Conservation (phyloP, 1,139 yeast species). For the Debaryomyces subglobosus region DNA sequence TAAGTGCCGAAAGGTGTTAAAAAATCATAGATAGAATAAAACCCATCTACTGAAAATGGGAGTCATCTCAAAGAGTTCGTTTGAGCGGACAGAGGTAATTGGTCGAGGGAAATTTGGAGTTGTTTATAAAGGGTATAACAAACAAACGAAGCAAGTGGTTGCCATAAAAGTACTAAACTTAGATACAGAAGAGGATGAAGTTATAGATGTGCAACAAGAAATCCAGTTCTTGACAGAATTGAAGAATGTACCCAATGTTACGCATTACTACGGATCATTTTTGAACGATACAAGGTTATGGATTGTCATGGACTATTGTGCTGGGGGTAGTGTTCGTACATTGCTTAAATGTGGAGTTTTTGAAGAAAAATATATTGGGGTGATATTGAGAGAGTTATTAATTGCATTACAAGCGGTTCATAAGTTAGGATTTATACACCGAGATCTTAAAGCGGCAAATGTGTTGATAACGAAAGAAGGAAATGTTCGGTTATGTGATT, state of each 20-base stretch:
- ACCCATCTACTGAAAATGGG: background rate
- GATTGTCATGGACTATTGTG: conserved; percentile 98
- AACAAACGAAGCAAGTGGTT: conserved; percentile 70
- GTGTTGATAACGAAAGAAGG: conserved; percentile 90
- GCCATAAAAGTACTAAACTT: conserved; percentile 92
- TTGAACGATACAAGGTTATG: conserved; percentile 86
- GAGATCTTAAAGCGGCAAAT: conserved; percentile 96
- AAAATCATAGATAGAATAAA: background rate
- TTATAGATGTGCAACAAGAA: conserved; percentile 92
- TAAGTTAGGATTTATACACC: conserved; percentile 86
- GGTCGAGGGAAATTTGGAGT: conserved; percentile 98
- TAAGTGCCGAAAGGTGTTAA: background rate
- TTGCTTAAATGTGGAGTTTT: conserved; percentile 84
- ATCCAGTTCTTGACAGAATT: conserved; percentile 83
- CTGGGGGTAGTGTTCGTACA: conserved; percentile 94
- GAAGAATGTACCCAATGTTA: conserved; percentile 85
- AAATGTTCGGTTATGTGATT: conserved; percentile 88
- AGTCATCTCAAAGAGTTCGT: conserved; percentile 27
- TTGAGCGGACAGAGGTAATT: conserved; percentile 83
- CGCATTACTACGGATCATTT: conserved; percentile 89
- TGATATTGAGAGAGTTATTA: conserved; percentile 79
- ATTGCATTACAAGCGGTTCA: conserved; percentile 83
- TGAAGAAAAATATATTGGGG: conserved; percentile 82
- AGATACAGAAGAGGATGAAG: conserved; percentile 94
- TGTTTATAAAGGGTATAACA: conserved; percentile 81